Conservation (phyloP, 1,284 basidiomycete species). For the Tetrapyrgos nigripes region DNA sequence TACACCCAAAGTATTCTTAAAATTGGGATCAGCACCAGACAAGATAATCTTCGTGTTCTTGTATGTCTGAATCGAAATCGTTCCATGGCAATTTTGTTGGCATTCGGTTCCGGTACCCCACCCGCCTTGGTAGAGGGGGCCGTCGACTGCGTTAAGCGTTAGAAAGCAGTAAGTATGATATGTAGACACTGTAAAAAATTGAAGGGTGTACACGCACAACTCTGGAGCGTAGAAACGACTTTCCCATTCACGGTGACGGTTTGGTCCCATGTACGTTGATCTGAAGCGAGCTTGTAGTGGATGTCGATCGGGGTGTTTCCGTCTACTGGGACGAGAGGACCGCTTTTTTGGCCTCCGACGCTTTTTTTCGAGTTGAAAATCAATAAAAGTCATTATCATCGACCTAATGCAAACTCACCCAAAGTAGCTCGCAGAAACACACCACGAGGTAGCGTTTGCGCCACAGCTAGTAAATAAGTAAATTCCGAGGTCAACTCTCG, state of each 20-base stretch:
- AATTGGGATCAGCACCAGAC: slow-evolving; percentile 12
- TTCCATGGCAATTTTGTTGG: slow-evolving; percentile 12
- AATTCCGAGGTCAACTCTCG: slow-evolving; percentile 2
- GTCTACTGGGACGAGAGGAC: slow-evolving; percentile 9
- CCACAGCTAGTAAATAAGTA: slow-evolving; percentile 14
- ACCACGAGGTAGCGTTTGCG: slow-evolving; percentile 13
- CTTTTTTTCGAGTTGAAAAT: neutral
- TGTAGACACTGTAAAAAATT: too few relatives aligned
- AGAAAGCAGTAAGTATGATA: neutral
- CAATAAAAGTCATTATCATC: neutral
- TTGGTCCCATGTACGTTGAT: slow-evolving; percentile 11
- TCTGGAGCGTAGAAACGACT: slow-evolving; percentile 15
- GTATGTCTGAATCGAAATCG: slow-evolving; percentile 5
- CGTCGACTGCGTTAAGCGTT: slow-evolving; percentile 7
- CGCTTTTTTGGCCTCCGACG: slow-evolving; percentile 11
- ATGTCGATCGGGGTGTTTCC: slow-evolving; percentile 15
- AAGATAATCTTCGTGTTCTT: slow-evolving; percentile 14
- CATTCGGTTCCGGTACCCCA: slow-evolving; percentile 21
- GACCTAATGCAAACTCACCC: slow-evolving; percentile 4
- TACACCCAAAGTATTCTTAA: slow-evolving; percentile 12
- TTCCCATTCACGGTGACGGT: slow-evolving; percentile 16
- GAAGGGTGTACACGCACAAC: slow-evolving; percentile 1
- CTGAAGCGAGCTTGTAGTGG: slow-evolving; percentile 4
- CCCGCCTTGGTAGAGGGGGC: slow-evolving; percentile 15
- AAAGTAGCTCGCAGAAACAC: slow-evolving; percentile 17